Evolutionary conservation across 1,284 basidiomycete species (phyloP).

Genomic region (Ustilago shanxiensis): DNA sequence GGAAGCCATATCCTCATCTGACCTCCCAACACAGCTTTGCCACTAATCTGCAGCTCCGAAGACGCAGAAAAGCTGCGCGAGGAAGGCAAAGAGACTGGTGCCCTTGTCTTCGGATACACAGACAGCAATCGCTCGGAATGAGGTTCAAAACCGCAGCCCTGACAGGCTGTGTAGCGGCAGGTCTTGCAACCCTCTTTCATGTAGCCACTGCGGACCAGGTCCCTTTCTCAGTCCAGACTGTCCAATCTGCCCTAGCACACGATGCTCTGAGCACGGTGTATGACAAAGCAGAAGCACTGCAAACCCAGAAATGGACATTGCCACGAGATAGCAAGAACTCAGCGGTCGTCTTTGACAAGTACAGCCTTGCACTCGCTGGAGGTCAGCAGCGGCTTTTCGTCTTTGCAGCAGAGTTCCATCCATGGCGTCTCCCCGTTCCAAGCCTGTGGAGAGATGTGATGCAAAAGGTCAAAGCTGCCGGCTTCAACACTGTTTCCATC

Average conservation of each 20-base stretch:
- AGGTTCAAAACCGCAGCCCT: slow-evolving; percentile 12
- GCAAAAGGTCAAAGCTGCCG: slow-evolving; percentile 83
- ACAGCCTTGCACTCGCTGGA: slow-evolving; percentile 41
- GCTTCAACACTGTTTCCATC: slow-evolving; percentile 75
- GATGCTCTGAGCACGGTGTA: background rate
- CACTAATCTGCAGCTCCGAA: no score
- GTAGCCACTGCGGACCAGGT: slow-evolving; percentile 17
- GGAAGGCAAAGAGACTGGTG: background rate
- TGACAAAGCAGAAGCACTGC: background rate
- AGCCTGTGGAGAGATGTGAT: slow-evolving; percentile 84
- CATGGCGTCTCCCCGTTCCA: slow-evolving; percentile 83
- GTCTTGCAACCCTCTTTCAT: slow-evolving; percentile 9
- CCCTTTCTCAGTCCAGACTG: slow-evolving; percentile 22
- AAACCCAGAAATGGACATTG: slow-evolving; percentile 27
- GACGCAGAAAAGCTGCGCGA: no score
- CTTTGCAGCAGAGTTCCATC: slow-evolving; percentile 77
- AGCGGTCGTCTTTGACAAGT: slow-evolving; percentile 50
- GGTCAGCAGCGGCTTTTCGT: slow-evolving; percentile 43
- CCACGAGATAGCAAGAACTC: slow-evolving; percentile 36
- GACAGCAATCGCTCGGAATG: slow-evolving; percentile 12
- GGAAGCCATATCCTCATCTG: no score
- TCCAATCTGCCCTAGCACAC: background rate
- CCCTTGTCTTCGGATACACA: background rate
- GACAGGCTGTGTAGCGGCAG: slow-evolving; percentile 16
- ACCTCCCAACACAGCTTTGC: no score